Base-by-base conservation (phyloP, 805 yeast genomes). In the Saccharomycopsis schoenii region DNA sequence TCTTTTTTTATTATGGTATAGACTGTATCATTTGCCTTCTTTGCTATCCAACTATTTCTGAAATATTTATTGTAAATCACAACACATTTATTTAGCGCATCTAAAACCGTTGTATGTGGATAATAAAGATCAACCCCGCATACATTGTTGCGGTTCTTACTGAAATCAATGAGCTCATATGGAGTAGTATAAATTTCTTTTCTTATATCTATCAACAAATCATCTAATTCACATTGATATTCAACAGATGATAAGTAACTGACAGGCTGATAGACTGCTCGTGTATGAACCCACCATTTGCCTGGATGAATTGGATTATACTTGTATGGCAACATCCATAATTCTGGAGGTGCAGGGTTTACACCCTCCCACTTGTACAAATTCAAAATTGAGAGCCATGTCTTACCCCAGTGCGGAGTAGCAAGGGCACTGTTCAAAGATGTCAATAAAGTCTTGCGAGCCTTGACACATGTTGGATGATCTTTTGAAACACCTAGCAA, bases 201-300 rank as follows among this genome's bases (percentile, higher is more conserved):
- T 67, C 99, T 76, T n/a, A 94, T 72, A 58, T 81, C 82, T 63
- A 71, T 70, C 52, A 94, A 72, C 37, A 94, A 72, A 0, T 88
- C 86, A 64, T 83, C 86, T 59, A 86, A 67, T 5, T 78, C 81
- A 67, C 90, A 85, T 60, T 78, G 74, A 42, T 79, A 76, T 60
- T 74, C 74, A 37, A 80, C 77, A 57, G 88, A 76, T 14, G 87
- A 83, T 9, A 94, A 70, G 70, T 93, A 94, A 17, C 97, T 93
- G 67, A 93, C 75, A 0, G 98, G 92, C 40, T 88, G 72, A 68
- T 92, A 94, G 24, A 94, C 89, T 0, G 94, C 96, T 61, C 99
- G 78, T 0, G 97, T 92, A 69, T 94, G 99, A 24, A 93, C 97
- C 99, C 99, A 94, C 99, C 98, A 94, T 69, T 89, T 81, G 41